Evolutionary conservation across 805 yeast species (phyloP), one percentile per base, ranked within the genome.

Genomic region (Cyberlindnera meyerae): DNA sequence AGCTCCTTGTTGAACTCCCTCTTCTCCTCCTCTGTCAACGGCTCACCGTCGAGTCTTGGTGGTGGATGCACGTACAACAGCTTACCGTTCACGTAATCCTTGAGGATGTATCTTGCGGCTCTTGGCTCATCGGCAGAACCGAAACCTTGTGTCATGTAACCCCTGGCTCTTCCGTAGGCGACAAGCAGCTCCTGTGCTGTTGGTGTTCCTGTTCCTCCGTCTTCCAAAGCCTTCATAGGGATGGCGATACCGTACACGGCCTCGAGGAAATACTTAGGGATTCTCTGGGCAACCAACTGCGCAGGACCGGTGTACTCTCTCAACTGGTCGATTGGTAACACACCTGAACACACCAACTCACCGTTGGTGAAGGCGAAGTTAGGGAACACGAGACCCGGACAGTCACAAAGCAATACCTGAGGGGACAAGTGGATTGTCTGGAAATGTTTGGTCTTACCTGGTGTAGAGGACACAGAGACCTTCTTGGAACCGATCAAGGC

Each of bases 331-430:
- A 93, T 93, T 15, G 99, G 99, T 39, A 93, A 71, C n/a, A 93
- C 96, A 72, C 99, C 99, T 55, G 88, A 86, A 66, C 97, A 88
- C 1, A 93, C 98, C 54, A 93, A 73, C 53, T 93, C 99, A 51
- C 95, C 97, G 55, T 88, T 89, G 17, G 96, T 85, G 58, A 84
- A 85, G 6, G 97, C 97, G 58, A 93, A 93, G 55, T 90, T 93
- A 17, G 99, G 98, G 69, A 93, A 93, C 13, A 93, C 99, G 44
- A 93, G 71, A 73, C 99, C 99, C 2, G 99, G 99, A 70, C 99
- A 93, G 71, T 93, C 99, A 64, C 97, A 93, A 36, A 93, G 69
- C 48, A 88, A 71, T 3, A 93, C 93, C 25, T 82, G 72, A 35
- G 82, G 84, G 1, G 96, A 77, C 30, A 93, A 71, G 55, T 77